Evolutionary conservation across 768 basidiomycete genomes (phyloP).

Genomic region (Pholiota microspora): DNA sequence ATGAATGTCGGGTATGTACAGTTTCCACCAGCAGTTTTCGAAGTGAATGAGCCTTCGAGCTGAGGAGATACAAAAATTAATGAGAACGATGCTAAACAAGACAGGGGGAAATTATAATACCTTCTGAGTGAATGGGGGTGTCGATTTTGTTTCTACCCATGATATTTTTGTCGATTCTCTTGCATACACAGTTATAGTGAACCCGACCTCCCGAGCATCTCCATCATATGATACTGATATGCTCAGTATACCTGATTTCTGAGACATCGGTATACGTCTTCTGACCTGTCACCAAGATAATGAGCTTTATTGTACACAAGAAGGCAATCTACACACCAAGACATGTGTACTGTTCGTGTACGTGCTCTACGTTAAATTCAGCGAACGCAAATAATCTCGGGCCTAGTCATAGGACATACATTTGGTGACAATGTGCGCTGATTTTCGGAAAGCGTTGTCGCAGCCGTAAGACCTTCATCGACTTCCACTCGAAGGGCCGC

Average conservation of each 20-base stretch:
- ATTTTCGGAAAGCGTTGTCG: slow-evolving; percentile 22
- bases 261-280: slow-evolving; percentile 31
- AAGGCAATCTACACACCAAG: slow-evolving; percentile 29
- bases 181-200: slow-evolving; percentile 65
- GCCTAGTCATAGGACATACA: slow-evolving; percentile 24
- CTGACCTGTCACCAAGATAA: slow-evolving; percentile 26
- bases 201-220: slow-evolving; percentile 55
- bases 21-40: slow-evolving; percentile 82
- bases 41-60: slow-evolving; percentile 63
- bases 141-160: slow-evolving; percentile 45
- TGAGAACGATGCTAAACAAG: background rate
- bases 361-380: slow-evolving; percentile 33
- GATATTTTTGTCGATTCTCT: slow-evolving; percentile 29
- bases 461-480: slow-evolving; percentile 37
- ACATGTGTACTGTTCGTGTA: slow-evolving; percentile 55
- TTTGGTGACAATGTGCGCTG: slow-evolving; percentile 35
- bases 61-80: slow-evolving; percentile 22
- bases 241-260: slow-evolving; percentile 41
- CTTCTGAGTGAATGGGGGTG: slow-evolving; percentile 40
- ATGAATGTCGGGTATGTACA: slow-evolving; percentile 78
- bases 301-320: background rate
- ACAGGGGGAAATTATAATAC: slow-evolving; percentile 27
- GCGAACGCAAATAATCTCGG: background rate
- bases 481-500: slow-evolving; percentile 58
- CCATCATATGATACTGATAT: slow-evolving; percentile 74